Conservation (phyloP, 352 stramenopile species). For the Pythium aquatile region DNA sequence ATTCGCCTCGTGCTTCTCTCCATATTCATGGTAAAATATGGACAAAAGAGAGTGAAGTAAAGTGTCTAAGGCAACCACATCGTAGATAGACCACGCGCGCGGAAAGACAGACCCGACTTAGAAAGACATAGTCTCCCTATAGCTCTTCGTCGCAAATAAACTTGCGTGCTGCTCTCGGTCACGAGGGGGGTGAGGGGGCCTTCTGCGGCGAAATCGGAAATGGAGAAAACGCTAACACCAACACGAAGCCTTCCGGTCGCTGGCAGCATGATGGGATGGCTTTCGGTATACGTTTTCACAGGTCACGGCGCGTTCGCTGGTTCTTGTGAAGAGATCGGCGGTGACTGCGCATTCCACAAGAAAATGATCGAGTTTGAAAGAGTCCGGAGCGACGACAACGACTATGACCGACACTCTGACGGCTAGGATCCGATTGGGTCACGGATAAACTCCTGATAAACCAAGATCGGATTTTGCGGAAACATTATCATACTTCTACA, state of each 20-base stretch:
- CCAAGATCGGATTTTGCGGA: background rate
- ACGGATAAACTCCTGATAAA: too few species aligned
- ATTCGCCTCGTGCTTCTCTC: conserved; percentile 12
- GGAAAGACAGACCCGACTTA: conserved; percentile 80
- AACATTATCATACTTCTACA: background rate
- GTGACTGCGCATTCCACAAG: conserved; percentile 36
- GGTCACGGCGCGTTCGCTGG: conserved; percentile 22
- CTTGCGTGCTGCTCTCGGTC: conserved; percentile 56
- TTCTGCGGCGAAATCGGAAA: conserved; percentile 71
- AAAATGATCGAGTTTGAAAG: conserved; percentile 30
- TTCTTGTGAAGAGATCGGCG: conserved; percentile 24
- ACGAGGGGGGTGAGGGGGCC: conserved; percentile 48
- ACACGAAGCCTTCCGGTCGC: background rate
- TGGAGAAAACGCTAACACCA: conserved; percentile 21
- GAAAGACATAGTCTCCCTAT: conserved; percentile 88
- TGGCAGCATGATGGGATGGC: conserved; percentile 5
- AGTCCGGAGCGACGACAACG: conserved; percentile 1
- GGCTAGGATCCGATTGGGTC: background rate
- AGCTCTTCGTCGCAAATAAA: conserved; percentile 66
- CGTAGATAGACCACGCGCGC: conserved; percentile 52
- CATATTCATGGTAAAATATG: conserved; percentile 43
- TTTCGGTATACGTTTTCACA: conserved; percentile 20
- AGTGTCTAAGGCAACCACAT: conserved; percentile 48
- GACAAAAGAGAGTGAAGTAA: conserved; percentile 50
- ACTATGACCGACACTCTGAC: conserved; percentile 20